Evolutionary conservation across 73 alveolate genomes (phyloP).

Genomic region (Tetrahymena thermophila): DNA sequence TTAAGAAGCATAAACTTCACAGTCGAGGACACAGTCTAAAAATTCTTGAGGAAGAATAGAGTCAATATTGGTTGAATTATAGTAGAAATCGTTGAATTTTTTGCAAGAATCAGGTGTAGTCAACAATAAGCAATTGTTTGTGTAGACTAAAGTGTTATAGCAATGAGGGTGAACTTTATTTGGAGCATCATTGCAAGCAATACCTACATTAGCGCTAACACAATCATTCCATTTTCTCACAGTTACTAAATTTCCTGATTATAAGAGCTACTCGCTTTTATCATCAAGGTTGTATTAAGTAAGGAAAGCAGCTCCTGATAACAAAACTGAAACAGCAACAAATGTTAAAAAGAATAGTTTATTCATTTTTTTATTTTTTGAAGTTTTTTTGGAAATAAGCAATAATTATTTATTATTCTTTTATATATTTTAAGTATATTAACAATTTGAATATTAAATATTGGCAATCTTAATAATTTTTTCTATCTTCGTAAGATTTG

Average conservation of each 20-base stretch:
- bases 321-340: background rate
- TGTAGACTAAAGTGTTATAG: background rate
- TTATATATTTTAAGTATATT: background rate
- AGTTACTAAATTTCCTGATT: background rate
- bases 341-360: background rate
- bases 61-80: background rate
- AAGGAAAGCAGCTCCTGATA: background rate
- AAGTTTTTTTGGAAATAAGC: background rate
- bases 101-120: background rate
- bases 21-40: background rate
- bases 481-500: background rate
- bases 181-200: background rate
- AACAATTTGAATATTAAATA: background rate
- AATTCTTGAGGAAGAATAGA: background rate
- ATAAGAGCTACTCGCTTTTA: background rate
- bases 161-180: background rate
- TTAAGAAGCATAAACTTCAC: background rate
- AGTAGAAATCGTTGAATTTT: background rate
- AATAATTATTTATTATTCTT: background rate
- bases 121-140: background rate
- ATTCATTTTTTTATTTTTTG: background rate
- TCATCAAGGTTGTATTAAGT: background rate
- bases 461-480: background rate
- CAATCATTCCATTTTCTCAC: background rate
- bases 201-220: background rate